Base-by-base conservation (phyloP, 306 rosid species). In the Acacia acuminata region DNA sequence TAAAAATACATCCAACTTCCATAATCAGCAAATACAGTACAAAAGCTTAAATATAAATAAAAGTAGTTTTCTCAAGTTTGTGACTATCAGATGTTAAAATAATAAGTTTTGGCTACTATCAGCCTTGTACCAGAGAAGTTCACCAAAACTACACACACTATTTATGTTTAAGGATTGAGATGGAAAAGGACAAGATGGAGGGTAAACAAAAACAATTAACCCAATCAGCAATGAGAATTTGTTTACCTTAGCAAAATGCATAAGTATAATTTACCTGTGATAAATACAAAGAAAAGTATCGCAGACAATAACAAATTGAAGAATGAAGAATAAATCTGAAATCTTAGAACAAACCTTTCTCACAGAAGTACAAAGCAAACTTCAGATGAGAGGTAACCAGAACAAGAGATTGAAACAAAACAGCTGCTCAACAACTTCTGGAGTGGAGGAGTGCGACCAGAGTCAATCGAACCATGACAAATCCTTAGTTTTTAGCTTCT, bases 341-440 rank as follows among this genome's bases (percentile, higher is more conserved):
- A 78, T 32, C 40, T 70, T n/a, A 42, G 43, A 77, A 85, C 90
- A 84, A 83, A 93, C 97, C 92, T 83, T 84, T 70, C 69, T 53
- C 77, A 55, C 12, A 44, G 77, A 77, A 78, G 87, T 66, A 76
- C 42, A 24, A 40, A 73, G 73, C 83, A 82, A 60, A 64, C 91
- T 85, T 90, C 91, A 40, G 51, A 43, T 51, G 82, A 82, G 84
- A 84, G 81, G 90, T 87, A 85, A 76, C 2, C 4, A 48, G 83
- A 82, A 85, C 85, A 85, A 80, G 48, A 75, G 87, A 84, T 74
- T 63, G 87, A 69, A 79, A 65, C 32, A 63, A 84, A 82, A 75
- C 80, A 81, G 84, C 91, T 87, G 84, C 63, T 78, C 88, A 71
- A 78, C 87, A 86, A 88, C 67, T 77, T 79, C 89, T 78, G 85